Evolutionary conservation across 1,139 yeast genomes (phyloP), one percentile per base, ranked within the genome.

Genomic region (Yamadazyma spencermartinsiae): DNA sequence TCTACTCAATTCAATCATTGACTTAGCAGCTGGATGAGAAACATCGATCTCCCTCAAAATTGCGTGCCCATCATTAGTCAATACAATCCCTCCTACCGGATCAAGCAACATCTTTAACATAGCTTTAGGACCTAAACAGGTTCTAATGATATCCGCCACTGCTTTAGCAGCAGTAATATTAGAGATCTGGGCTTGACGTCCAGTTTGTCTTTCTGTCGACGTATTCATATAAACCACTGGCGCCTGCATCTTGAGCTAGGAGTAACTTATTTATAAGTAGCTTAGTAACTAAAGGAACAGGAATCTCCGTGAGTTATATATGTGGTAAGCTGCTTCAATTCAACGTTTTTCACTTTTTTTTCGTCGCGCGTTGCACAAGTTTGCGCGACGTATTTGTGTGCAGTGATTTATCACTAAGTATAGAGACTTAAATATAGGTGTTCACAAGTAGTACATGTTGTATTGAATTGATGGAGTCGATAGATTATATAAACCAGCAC

Each of bases 141-240:
- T 92, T 62, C 98, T 79, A 54, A 94, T 89, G 56, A 94, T 90
- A 62, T 92, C 98, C 0, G 97, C 95, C 34, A 90, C 97, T 8
- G 98, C 97, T 63, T 94, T 94, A 20, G 99, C 99, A 2, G 99
- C 98, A 7, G 97, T 88, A 65, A 94, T 92, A 58, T 94, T 94
- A 46, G 96, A 87, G 44, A 87, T 76, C 68, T 94, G 99, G 2
- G 99, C 98, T 63, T 90, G 92, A 53, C 98, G 89, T 35, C 98
- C 98, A 30, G 90, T 82, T 58, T 94, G 96, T 61, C 98, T 84
- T 62, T 89, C 95, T 47, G 90, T 85, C 40, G 88, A 80, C 33
- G 98, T 86, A 68, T 89, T 72, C 64, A 72, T 61, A 51, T 72
- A 72, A 34, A 72, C 76, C 39, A 72, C 76, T 35, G 77, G 77